Percentiles rank a stretch among this genome's conserved stretches.
phyloP scores from a whole-genome alignment of 768 basidiomycete species.

The Coprinopsis cinerea region DNA sequence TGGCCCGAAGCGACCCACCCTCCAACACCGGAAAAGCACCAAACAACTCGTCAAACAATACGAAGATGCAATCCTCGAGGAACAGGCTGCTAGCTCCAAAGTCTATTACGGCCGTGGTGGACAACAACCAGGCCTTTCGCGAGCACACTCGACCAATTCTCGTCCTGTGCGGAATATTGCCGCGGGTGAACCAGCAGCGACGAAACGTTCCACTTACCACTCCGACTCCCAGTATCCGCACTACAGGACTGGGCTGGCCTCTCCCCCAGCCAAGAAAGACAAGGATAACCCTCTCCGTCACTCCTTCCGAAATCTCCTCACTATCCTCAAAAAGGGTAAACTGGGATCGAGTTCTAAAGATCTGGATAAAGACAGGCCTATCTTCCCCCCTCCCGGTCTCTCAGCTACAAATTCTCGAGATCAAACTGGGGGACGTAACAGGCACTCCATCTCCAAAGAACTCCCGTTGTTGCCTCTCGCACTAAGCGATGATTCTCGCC shows the following conservation, averaged over 20 bases:
- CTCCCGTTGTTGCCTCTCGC: slow-evolving; percentile 5
- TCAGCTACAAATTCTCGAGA: slow-evolving; percentile 1
- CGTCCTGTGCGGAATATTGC: neutral
- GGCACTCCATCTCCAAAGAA: neutral
- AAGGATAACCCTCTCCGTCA: slow-evolving; percentile 10
- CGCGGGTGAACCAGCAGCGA: neutral
- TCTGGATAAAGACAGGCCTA: slow-evolving; percentile 1
- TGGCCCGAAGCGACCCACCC: neutral
- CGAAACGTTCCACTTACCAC: neutral
- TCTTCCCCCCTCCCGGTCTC: neutral
- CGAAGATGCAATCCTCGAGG: neutral
- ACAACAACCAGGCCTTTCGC: neutral
- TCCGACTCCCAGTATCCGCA: neutral
- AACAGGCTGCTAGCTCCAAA: neutral
- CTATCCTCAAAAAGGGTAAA: slow-evolving; percentile 16
- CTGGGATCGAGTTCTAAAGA: neutral
- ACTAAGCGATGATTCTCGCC: neutral
- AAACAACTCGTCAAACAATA: neutral
- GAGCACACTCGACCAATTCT: neutral
- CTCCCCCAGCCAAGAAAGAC: too few species aligned
- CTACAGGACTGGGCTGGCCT: too few species aligned
- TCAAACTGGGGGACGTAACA: slow-evolving; percentile 1
- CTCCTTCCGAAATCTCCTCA: slow-evolving; percentile 14
- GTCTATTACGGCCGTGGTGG: neutral
- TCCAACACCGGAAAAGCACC: neutral